Conservation (phyloP, 441 rosid species). For the Pelargonium fulgidum region DNA sequence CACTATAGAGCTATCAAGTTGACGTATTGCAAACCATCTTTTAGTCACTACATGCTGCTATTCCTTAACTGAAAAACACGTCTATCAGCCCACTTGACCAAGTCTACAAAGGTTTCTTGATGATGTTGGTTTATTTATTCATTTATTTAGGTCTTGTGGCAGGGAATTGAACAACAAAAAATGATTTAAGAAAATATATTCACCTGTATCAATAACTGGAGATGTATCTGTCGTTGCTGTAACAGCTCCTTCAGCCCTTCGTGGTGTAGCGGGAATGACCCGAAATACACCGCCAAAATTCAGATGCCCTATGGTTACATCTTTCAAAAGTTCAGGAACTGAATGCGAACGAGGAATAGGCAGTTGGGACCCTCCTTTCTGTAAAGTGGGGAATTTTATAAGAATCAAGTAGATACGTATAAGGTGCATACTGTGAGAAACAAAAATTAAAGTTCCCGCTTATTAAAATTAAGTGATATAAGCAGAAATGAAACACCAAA, state of each 20-base stretch:
- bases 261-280: slow-evolving; percentile 70
- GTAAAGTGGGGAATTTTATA: slow-evolving; percentile 29
- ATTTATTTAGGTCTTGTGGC: neutral
- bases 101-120: neutral
- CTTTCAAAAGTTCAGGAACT: slow-evolving; percentile 74
- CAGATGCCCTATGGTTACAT: slow-evolving; percentile 40
- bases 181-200: slow-evolving; percentile 10
- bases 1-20: neutral
- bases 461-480: neutral
- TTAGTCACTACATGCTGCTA: neutral
- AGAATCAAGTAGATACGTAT: slow-evolving; percentile 18
- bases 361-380: slow-evolving; percentile 49
- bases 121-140: neutral
- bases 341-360: slow-evolving; percentile 85
- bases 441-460: slow-evolving; percentile 6
- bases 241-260: slow-evolving; percentile 26
- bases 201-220: slow-evolving; percentile 44
- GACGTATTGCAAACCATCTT: neutral
- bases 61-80: neutral
- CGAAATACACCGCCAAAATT: slow-evolving; percentile 63
- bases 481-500: neutral
- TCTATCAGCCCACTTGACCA: neutral
- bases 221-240: slow-evolving; percentile 32
- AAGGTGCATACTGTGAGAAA: slow-evolving; percentile 11
- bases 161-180: neutral